Conservation (phyloP, 768 basidiomycete genomes). For the Coprinopsis strossmayeri region DNA sequence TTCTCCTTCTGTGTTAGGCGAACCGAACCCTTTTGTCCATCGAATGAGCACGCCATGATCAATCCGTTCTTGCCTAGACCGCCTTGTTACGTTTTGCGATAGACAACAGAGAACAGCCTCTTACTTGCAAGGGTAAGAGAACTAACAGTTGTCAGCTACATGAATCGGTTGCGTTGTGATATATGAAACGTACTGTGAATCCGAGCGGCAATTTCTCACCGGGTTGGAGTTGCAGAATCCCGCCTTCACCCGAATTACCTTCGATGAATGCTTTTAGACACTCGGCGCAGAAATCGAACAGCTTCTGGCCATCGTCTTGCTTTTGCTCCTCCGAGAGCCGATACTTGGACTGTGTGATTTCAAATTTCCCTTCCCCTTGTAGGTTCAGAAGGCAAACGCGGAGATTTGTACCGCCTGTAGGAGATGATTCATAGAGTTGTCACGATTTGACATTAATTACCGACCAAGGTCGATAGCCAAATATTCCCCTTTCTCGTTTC, state of each 20-base stretch:
- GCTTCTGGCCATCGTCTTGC: conserved; percentile 89
- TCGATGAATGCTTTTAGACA: conserved; percentile 86
- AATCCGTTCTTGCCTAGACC: conserved; percentile 77
- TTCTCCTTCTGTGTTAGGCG: conserved; percentile 81
- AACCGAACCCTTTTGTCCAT: conserved; percentile 99
- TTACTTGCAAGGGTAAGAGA: conserved; percentile 93
- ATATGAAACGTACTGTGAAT: conserved; percentile 70
- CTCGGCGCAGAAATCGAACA: conserved; percentile 98
- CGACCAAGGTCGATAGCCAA: conserved; percentile 85
- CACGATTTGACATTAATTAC: conserved; percentile 15
- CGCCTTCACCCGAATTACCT: conserved; percentile 53
- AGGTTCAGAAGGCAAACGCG: conserved; percentile 95
- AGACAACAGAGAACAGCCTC: conserved; percentile 22
- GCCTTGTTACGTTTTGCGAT: not conserved
- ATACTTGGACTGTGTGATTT: conserved; percentile 97
- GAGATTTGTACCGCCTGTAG: conserved; percentile 87
- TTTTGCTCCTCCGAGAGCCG: conserved; percentile 97
- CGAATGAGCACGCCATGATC: conserved; percentile 93
- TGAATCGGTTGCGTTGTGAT: not conserved
- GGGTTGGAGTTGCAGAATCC: conserved; percentile 38
- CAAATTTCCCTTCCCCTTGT: conserved; percentile 91
- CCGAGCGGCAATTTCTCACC: conserved; percentile 74
- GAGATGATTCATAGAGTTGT: conserved; percentile 2
- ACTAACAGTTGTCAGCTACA: conserved; percentile 36
- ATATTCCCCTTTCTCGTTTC: conserved; percentile 82